Conservation (phyloP, 179 eudicot genomes). For the Pouteria campechiana region DNA sequence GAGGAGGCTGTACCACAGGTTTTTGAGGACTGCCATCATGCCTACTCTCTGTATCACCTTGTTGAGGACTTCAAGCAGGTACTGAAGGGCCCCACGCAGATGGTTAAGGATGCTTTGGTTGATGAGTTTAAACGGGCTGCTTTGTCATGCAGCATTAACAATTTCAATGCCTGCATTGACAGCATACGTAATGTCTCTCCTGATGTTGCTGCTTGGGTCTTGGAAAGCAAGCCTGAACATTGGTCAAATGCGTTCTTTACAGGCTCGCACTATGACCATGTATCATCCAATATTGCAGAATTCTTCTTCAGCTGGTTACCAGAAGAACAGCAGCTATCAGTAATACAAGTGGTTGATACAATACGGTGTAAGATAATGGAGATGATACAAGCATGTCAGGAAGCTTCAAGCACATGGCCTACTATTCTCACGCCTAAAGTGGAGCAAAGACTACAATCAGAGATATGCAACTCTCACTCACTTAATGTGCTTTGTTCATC, state of each 20-base stretch:
- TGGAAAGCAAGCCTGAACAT: conserved; percentile 57
- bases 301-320: conserved; percentile 79
- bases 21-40: conserved; percentile 54
- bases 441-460: conserved; percentile 70
- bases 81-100: conserved; percentile 72
- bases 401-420: conserved; percentile 54
- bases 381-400: conserved; percentile 35
- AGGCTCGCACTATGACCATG: conserved; percentile 73
- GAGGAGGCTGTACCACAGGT: conserved; percentile 63
- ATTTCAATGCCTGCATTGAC: conserved; percentile 42
- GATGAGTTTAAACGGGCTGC: conserved; percentile 79
- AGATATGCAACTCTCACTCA: conserved; percentile 35
- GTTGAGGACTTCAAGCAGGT: conserved; percentile 64
- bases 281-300: conserved; percentile 76
- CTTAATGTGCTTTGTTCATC: conserved; percentile 48
- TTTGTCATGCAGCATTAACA: conserved; percentile 46
- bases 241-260: conserved; percentile 85
- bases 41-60: conserved; percentile 60
- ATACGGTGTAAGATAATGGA: conserved; percentile 74
- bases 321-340: conserved; percentile 83
- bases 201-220: conserved; percentile 82
- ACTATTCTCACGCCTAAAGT: conserved; percentile 65
- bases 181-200: conserved; percentile 60
- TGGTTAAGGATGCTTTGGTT: conserved; percentile 67
- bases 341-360: conserved; percentile 85